phyloP scores from a whole-genome alignment of 352 stramenopile species.

The Phytophthora kernoviae region DNA sequence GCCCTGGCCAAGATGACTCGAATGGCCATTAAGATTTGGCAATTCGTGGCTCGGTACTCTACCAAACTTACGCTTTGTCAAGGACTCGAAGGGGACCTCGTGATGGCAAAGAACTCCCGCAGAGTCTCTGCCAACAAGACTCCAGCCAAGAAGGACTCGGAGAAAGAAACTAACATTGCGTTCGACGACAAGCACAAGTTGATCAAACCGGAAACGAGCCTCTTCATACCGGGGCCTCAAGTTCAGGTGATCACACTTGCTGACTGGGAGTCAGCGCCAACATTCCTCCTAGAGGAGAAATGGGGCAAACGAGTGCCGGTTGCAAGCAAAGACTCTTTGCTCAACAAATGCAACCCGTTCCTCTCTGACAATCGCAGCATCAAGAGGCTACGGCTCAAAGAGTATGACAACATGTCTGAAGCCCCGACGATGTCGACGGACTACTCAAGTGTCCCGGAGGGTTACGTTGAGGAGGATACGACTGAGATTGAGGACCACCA shows the following conservation, averaged over 20 bases:
- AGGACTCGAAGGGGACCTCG: conserved; percentile 30
- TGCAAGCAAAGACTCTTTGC: conserved; percentile 23
- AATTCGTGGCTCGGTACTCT: conserved; percentile 27
- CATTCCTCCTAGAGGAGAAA: conserved; percentile 29
- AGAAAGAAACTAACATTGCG: conserved; percentile 23
- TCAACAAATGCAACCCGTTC: conserved; percentile 43
- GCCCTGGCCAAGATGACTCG: conserved; percentile 18
- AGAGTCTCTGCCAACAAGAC: conserved; percentile 9
- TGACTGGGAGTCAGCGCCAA: conserved; percentile 32
- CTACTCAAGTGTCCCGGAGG: conserved; percentile 25
- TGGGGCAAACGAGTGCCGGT: conserved; percentile 9
- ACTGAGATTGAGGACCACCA: not conserved
- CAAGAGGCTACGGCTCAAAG: conserved; percentile 6
- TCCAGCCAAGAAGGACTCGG: conserved; percentile 1
- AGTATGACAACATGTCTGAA: conserved; percentile 29
- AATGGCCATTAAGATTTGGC: conserved; percentile 28
- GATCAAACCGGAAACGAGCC: conserved; percentile 12
- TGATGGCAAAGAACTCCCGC: conserved; percentile 28
- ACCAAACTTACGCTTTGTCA: conserved; percentile 31
- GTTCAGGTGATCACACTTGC: conserved; percentile 29
- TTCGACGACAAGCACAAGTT: conserved; percentile 39
- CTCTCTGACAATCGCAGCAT: conserved; percentile 28
- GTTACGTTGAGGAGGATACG: conserved; percentile 6
- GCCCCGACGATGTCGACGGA: conserved; percentile 30
- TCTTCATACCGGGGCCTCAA: conserved; percentile 13